Evolutionary conservation across 2,329 filamentous ascomycete species (phyloP), one percentile per base, ranked within the genome.

Genomic region (Phaeosphaeria sp.): DNA sequence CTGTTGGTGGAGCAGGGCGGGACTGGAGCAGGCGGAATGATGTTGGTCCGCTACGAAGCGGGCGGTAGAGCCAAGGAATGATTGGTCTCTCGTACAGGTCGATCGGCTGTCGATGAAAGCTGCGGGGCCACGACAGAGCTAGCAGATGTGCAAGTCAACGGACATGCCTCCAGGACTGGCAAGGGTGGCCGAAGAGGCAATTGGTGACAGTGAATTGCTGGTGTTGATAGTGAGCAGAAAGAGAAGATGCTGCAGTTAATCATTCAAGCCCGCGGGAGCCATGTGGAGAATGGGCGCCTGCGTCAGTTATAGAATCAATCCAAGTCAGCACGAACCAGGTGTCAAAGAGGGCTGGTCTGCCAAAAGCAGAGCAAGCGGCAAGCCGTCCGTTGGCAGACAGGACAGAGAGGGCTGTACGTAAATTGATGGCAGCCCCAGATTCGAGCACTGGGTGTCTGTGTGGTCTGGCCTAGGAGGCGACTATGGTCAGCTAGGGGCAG

Each of bases 291-390:
- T 59, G 64, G 69, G 61, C 57, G 56, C 55, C 57, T 60, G 65
- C 50, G 56, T 68, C 57, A 67, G 65, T 68, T 69, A 66, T 64
- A 66, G 58, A 57, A n/a, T 3, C 30, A 6, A 52, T 51, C 60
- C 55, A 63, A 56, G 56, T 53, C 61, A 68, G 73, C 74, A 77
- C 74, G 71, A 63, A 74, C 73, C 73, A 74, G 42, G 68, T 65
- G 70, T 70, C 62, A 65, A 63, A 68, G 49, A 56, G 61, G 61
- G 65, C 61, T 53, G 62, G 55, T 36, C 56, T 59, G 52, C 18
- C 61, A 63, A 62, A 70, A 67, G 62, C 52, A 60, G 62, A 69
- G 68, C 62, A 63, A 62, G 63, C 61, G 66, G 57, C 65, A 67
- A 61, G 65, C 60, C 56, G 53, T 55, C 56, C 59, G 53, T 55